phyloP scores from a whole-genome alignment of 2,329 filamentous ascomycete genomes.

The Scedosporium dehoogii region DNA sequence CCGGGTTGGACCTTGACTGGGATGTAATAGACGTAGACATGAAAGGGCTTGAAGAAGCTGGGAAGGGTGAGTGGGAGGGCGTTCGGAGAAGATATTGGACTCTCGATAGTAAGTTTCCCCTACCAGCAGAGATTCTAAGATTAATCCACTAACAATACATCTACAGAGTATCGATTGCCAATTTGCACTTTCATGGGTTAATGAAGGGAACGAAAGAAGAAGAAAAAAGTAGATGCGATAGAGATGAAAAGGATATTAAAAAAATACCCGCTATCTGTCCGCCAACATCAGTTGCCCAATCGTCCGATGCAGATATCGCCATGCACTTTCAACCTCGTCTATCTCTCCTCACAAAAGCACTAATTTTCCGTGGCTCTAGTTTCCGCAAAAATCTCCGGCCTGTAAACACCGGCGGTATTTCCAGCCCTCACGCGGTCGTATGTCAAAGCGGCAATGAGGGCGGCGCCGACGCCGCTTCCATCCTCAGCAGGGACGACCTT shows the following conservation, averaged over 20 bases:
- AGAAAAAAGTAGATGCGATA: not conserved
- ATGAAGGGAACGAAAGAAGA: not conserved
- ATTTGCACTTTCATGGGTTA: constrained; percentile 64
- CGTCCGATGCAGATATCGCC: not conserved
- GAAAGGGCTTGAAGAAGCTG: constrained; percentile 51
- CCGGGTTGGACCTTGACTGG: constrained; percentile 85
- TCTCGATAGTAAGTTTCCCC: constrained; percentile 49
- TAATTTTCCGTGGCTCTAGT: not conserved
- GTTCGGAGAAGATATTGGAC: constrained; percentile 87
- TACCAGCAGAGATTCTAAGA: constrained; percentile 3
- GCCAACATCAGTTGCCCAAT: constrained; percentile 6
- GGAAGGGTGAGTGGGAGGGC: constrained; percentile 74
- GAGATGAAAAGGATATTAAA: not conserved
- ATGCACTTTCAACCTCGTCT: not conserved
- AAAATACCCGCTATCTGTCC: not conserved
- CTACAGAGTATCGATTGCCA: constrained; percentile 58
- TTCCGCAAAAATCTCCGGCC: constrained; percentile 49
- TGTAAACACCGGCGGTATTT: constrained; percentile 53
- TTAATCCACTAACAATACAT: constrained; percentile 16
- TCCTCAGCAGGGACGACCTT: constrained; percentile 87
- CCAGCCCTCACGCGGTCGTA: constrained; percentile 54
- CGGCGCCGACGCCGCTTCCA: constrained; percentile 74
- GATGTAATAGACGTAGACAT: constrained; percentile 64
- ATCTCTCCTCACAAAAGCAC: not conserved
- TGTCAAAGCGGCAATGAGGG: constrained; percentile 73